Evolutionary conservation across 129 eudicot genomes (phyloP), one percentile per base, ranked within the genome.

Genomic region (Flaveria sonorensis): DNA sequence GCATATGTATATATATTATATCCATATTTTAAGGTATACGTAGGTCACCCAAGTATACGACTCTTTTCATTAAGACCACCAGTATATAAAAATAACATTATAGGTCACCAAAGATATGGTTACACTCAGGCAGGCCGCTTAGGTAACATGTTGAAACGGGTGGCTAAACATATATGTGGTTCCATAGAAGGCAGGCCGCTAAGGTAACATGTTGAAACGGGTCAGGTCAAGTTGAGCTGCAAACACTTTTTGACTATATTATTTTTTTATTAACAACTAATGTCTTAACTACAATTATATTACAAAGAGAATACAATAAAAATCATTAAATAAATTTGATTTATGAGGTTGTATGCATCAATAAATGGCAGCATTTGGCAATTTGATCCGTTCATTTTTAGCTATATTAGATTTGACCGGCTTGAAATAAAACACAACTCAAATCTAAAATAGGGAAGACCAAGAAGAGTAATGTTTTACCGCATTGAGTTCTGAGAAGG

Each of bases 401-500:
- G 28, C 3, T 45, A 15, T 57, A 9, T 20, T 57, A 10, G 23
- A 26, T 24, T 70, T 70, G 74, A 70, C 42, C 42, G 1, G 64
- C 9, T 60, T 60, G 67, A 60, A 26, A 60, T 28, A 72, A 71
- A 18, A 36, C 14, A 72, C 52, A 55, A 55, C 36, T 6, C 67
- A 18, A 72, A 53, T 19, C 2, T 74, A 10, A 18, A 28, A 63
- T 23, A 46, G 21, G 73, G 50, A 51, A 59, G 20, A 59, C 10
- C 42, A 28, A n/a, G 30, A 18, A 40, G 60, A 72, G 79, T 70
- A 15, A 30, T 59, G 73, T 59, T 18, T 81, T 91, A 95, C 99
- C 97, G 65, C 96, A 84, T 89, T 71, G 99, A 91, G 76, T 87
- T 95, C 75, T 92, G 97, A 66, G 99, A 95, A 13, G 99, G 99